phyloP scores from a whole-genome alignment of 306 rosid species.

The Acacia crassicarpa region DNA sequence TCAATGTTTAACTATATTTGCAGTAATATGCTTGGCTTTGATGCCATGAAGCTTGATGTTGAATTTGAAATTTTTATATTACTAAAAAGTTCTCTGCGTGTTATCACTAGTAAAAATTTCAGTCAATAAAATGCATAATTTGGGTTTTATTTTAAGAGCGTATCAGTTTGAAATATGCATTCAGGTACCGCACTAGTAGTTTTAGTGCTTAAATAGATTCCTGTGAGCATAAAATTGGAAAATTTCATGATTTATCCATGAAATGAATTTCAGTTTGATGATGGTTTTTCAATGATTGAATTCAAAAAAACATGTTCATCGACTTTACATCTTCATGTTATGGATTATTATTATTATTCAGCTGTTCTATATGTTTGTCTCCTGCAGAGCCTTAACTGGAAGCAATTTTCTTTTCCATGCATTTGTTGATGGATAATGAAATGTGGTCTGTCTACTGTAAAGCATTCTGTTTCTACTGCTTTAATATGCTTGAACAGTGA shows the following conservation, averaged over 20 bases:
- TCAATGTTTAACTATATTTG: background rate
- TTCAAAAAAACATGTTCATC: constrained; percentile 1
- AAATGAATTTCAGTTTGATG: background rate
- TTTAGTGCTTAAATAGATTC: background rate
- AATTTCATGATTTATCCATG: background rate
- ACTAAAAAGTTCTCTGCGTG: background rate
- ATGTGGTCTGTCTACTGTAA: no score
- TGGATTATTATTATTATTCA: background rate
- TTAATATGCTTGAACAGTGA: no score
- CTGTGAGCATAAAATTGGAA: background rate
- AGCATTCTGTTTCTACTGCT: no score
- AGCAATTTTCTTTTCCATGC: constrained; percentile 46
- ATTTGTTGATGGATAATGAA: no score
- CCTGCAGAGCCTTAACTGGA: constrained; percentile 53
- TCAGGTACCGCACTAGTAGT: background rate
- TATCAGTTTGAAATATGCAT: constrained; percentile 3
- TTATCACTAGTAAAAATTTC: background rate
- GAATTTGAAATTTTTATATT: background rate
- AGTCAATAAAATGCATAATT: background rate
- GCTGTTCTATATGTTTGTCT: constrained; percentile 23
- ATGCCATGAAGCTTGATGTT: background rate
- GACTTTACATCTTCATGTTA: background rate
- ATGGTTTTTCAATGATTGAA: background rate
- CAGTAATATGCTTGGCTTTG: background rate
- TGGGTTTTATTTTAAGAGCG: background rate